These are phyloP conservation scores for Saturnispora besseyi DNA, from an alignment of 805 yeast genomes.

Conservation along the genomic window DNA sequence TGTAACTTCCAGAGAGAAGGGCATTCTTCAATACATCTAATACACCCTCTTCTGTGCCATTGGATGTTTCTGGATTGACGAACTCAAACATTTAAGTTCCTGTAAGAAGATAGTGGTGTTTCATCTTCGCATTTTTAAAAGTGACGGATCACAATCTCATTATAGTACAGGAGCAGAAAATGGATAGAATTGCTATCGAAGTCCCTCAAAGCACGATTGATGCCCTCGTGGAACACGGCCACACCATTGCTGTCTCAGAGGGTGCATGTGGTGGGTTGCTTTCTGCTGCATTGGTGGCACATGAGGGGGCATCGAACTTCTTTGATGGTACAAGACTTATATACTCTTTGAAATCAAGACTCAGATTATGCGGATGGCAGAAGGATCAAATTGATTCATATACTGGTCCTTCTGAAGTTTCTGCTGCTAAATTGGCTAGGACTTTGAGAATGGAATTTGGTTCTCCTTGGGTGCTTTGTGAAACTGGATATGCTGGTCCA, in stretches of 20 bases:
- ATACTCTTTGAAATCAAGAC: conserved; percentile 65
- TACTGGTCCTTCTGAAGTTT: conserved; percentile 75
- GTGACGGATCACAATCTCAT: not conserved
- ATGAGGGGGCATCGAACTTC: conserved; percentile 79
- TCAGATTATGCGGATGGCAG: conserved; percentile 73
- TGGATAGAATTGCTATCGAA: not conserved
- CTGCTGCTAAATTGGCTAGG: conserved; percentile 68
- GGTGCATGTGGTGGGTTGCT: conserved; percentile 87
- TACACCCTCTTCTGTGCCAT: not conserved
- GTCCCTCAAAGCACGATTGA: conserved; percentile 4
- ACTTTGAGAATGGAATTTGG: conserved; percentile 75
- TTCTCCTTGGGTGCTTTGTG: conserved; percentile 72
- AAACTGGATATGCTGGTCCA: conserved; percentile 87
- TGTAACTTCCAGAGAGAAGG: conserved; percentile 36
- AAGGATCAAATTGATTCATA: conserved; percentile 58
- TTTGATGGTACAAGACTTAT: conserved; percentile 80
- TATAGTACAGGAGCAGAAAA: not conserved
- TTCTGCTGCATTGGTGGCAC: conserved; percentile 70
- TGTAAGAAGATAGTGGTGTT: not conserved
- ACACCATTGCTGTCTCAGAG: conserved; percentile 73
- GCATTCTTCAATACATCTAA: conserved; percentile 23
- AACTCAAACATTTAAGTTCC: not conserved
- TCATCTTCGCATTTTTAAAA: not conserved
- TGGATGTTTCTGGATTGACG: not conserved
- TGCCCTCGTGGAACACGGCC: conserved; percentile 26